Evolutionary conservation across 176 grass and related monocot species (phyloP), one percentile per base, ranked within the genome.

Genomic region (Panicum miliaceum): DNA sequence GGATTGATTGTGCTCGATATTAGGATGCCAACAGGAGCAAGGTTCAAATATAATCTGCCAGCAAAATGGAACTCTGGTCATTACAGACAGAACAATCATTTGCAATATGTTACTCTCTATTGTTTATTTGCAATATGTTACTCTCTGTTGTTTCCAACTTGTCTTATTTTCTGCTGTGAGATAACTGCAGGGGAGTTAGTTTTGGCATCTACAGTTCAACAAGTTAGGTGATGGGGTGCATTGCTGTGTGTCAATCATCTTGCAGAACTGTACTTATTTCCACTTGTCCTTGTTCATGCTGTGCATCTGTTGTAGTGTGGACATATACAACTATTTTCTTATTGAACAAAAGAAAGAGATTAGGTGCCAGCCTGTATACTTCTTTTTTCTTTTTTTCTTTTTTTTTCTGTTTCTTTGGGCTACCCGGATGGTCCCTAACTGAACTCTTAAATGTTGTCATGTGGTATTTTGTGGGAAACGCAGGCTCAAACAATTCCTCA

Each of bases 171-270:
- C 8, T 68, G 52, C n/a, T 54, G 35, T 13, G 19, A 65, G 15
- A 32, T 43, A 7, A 45, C 19, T 57, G 23, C 63, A 19, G 26
- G 19, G 25, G 81, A 22, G 58, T 7, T 64, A 63, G 25, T 78
- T 78, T 79, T 72, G 51, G 32, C 51, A 52, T 52, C 10, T 27
- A 52, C 56, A 68, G 15, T 18, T 72, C 13, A 43, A 27, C 22
- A 79, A 48, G 37, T 45, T 68, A 68, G 73, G 37, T 71, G 64
- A 52, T 77, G 64, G 41, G 64, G 42, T 82, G 53, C 72, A 70
- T 82, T 82, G n/a, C n/a, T 83, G 64, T 83, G 68, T 77, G 12
- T 1, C 64, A 77, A 78, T 88, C 64, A 83, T 88, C 43, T 14
- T 72, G 43, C 64, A 46, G 3, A 67, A 66, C 15, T 35, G 80